Conservation (phyloP, 768 basidiomycete species). For the Collybiopsis luxurians region DNA sequence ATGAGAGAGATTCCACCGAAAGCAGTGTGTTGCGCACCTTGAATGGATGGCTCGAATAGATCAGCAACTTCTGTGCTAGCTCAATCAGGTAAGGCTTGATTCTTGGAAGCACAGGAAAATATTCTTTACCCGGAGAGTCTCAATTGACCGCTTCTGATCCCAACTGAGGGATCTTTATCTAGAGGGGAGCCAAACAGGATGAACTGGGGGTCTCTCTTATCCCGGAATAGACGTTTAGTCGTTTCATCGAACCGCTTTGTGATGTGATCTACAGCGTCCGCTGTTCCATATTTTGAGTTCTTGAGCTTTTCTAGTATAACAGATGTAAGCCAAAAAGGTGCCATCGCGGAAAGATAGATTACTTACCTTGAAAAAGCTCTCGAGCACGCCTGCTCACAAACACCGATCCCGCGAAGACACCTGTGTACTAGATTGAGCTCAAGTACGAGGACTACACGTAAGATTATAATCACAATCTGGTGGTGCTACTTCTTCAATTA, state of each 20-base stretch:
- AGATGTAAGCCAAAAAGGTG: not conserved
- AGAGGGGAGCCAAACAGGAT: conserved; percentile 76
- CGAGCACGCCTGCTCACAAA: conserved; percentile 77
- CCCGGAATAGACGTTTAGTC: conserved; percentile 75
- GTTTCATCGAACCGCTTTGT: conserved; percentile 81
- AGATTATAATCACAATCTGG: conserved; percentile 60
- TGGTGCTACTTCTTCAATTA: conserved; percentile 81
- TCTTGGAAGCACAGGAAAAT: conserved; percentile 12
- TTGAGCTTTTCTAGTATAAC: conserved; percentile 60
- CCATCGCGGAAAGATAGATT: too few relatives aligned
- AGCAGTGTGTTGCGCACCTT: conserved; percentile 31
- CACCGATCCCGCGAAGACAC: conserved; percentile 79
- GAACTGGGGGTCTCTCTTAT: conserved; percentile 65
- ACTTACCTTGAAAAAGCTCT: conserved; percentile 73
- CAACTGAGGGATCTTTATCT: conserved; percentile 68
- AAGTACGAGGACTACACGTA: not conserved
- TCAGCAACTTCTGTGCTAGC: conserved; percentile 53
- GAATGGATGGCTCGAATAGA: conserved; percentile 76
- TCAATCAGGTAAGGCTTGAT: not conserved
- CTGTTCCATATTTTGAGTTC: conserved; percentile 67
- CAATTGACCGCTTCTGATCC: conserved; percentile 70
- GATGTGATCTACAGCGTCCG: conserved; percentile 74
- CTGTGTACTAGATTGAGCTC: conserved; percentile 27
- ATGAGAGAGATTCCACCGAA: not conserved
- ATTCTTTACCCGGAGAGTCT: conserved; percentile 64